Evolutionary conservation across 1,139 yeast species (phyloP).

Genomic region (Candida sp.): DNA sequence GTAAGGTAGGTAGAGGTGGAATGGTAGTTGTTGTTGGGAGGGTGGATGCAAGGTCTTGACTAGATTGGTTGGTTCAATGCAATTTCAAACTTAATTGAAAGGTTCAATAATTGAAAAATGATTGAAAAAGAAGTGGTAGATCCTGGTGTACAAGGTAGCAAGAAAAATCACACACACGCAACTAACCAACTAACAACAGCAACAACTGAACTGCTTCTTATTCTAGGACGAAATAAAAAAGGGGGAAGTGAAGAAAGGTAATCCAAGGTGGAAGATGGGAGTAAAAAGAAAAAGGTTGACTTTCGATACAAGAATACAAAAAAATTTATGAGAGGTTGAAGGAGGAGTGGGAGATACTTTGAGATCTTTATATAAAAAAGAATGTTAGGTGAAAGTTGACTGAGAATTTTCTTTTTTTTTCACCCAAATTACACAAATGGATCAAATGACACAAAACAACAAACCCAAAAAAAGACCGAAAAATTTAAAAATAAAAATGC

Average conservation of each 20-base stretch:
- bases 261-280: neutral
- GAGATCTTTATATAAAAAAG: conserved; percentile 2
- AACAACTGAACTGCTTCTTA: neutral
- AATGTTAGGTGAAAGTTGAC: neutral
- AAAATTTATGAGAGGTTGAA: neutral
- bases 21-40: neutral
- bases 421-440: neutral
- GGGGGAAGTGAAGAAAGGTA: neutral
- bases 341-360: neutral
- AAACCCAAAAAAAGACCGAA: neutral
- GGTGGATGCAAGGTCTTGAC: neutral
- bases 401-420: neutral
- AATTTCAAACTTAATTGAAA: neutral
- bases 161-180: neutral
- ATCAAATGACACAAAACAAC: neutral
- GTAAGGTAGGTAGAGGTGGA: neutral
- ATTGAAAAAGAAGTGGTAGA: neutral
- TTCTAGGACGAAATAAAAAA: neutral
- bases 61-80: neutral
- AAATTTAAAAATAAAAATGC: neutral
- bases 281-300: neutral
- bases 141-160: neutral
- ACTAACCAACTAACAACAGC: neutral
- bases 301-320: neutral
- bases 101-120: neutral